Base-by-base conservation (phyloP, 2,329 filamentous ascomycete genomes). In the Penicillium capsulatum region DNA sequence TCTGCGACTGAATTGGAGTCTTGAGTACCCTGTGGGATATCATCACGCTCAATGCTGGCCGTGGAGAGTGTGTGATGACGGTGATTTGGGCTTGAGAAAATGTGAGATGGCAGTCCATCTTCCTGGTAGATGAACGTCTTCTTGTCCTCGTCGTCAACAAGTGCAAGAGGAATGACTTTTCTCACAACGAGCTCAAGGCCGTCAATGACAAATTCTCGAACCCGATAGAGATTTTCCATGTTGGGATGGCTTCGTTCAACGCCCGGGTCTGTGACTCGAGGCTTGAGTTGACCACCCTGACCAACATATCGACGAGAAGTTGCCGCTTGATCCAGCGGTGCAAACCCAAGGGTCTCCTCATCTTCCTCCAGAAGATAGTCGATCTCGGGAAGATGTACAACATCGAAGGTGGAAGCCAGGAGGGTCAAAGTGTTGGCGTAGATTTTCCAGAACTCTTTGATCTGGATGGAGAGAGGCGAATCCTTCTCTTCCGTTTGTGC, bases 331-430 rank as follows among this genome's bases (percentile, higher is more conserved):
- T 74, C 64, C 15, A 86, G 63, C 1, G 83, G 81, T 47, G 73
- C 70, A 57, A 86, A 86, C 1, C 77, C 80, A 45, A 84, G 67
- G 3, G 77, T 83, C 38, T 80, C 76, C 40, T 77, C 75, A 56
- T 86, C 83, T 58, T 86, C 83, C 45, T 82, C 77, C 3, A 86
- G 68, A 53, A 86, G 68, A 57, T 86, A 85, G 9, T 72, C 67
- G 17, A 82, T 64, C 27, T 72, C 65, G 2, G 74, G 71, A 19
- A 85, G 68, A 29, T 74, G 67, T 33, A 71, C 66, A 19, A 79
- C 71, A 14, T 79, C 73, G 48, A 84, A 84, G 13, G 71, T 74
- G 2, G 74, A 73, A 7, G 73, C 73, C 17, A 85, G 63, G 9
- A 78, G 65, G 27, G 78, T 82, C 35, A 84, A 60, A 0, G 77